Evolutionary conservation across 1,139 yeast genomes (phyloP), one percentile per base, ranked within the genome.

Genomic region (Kodamaea sp.): DNA sequence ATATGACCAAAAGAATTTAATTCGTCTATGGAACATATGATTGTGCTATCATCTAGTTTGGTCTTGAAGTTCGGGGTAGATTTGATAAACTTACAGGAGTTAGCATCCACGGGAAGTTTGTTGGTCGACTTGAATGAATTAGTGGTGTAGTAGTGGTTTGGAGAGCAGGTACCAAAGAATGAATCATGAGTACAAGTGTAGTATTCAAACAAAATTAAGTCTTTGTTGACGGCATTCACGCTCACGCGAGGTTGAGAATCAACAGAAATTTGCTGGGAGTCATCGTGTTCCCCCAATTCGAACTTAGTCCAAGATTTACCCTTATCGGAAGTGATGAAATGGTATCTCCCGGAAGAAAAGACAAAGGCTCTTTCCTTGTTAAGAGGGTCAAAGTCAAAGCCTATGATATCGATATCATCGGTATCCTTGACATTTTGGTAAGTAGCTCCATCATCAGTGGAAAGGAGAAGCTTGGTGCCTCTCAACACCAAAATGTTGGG

Each of bases 221-320:
- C 56, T 14, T 67, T 54, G 48, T 79, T 74, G 50, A 16, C 29
- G 10, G 24, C 16, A 15, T 28, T 28, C 13, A 21, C 12, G 9
- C 15, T 21, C 18, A 28, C 16, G 10, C 8, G n/a, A 22, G 21
- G 26, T 11, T 15, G 23, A 5, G 31, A 15, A 10, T 22, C 50
- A 15, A 34, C 29, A 7, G 25, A 13, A 18, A 8, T 5, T 9
- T 4, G 5, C 9, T 29, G n/a, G 15, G 12, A 9, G 16, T 29
- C 27, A 13, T 23, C 20, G 7, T 22, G 14, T 5, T 28, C 37
- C 4, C 26, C 29, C 15, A 34, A 23, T 12, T 62, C 61, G 48
- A 80, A 75, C 18, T 55, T 42, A 2, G 47, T 42, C 92, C 92
- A 85, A 1, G 72, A 51, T 24, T 64, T 57, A 18, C 92, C 94